phyloP scores from a whole-genome alignment of 1,284 basidiomycete genomes.

The Pseudomicrostroma phylloplanum region DNA sequence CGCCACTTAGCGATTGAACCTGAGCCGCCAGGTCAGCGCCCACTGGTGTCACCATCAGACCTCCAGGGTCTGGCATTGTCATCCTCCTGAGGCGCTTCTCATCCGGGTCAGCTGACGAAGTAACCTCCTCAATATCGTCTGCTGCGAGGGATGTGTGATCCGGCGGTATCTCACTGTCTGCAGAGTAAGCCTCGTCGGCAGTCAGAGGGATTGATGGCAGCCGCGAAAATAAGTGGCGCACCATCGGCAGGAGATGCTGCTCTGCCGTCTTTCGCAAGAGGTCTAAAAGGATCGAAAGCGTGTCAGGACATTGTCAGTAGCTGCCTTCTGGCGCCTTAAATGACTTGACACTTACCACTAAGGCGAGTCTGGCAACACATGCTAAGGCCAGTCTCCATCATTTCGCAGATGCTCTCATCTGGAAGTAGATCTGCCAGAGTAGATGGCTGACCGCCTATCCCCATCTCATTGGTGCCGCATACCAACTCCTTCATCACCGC shows the following conservation, averaged over 20 bases:
- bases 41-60: slow-evolving; percentile 6
- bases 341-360: slow-evolving; percentile 62
- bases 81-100: slow-evolving; percentile 39
- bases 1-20: slow-evolving; percentile 19
- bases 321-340: neutral
- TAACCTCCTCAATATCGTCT: slow-evolving; percentile 18
- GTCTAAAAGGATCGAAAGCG: slow-evolving; percentile 55
- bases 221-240: slow-evolving; percentile 71
- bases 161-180: slow-evolving; percentile 27
- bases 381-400: slow-evolving; percentile 93
- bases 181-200: slow-evolving; percentile 38
- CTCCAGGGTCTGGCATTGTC: slow-evolving; percentile 50
- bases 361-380: slow-evolving; percentile 95
- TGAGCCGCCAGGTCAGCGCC: neutral
- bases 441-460: neutral
- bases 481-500: slow-evolving; percentile 72
- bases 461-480: slow-evolving; percentile 58
- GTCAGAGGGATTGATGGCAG: slow-evolving; percentile 59
- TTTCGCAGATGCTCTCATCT: slow-evolving; percentile 93
- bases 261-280: slow-evolving; percentile 86
- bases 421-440: slow-evolving; percentile 51
- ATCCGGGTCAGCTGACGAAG: slow-evolving; percentile 26
- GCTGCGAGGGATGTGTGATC: slow-evolving; percentile 42
- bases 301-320: neutral
- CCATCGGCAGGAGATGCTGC: slow-evolving; percentile 81